Percentiles rank a stretch among this genome's conserved stretches.
Evolutionary conservation across 148 eudicot species (phyloP).

Genomic region (Gaultheria prostrata): DNA sequence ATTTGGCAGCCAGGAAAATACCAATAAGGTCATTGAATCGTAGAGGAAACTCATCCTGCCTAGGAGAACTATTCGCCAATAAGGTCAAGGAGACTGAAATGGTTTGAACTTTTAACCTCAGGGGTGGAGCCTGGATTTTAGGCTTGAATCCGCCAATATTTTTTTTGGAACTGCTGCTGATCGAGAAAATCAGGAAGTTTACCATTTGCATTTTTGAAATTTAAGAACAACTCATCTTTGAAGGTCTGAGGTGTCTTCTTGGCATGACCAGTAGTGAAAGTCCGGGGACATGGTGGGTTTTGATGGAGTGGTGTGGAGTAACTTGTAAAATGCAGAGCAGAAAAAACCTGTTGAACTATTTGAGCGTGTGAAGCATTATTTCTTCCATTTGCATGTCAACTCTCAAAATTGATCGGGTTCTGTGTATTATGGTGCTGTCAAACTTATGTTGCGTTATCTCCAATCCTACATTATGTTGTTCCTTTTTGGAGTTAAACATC

Average conservation of each 20-base stretch:
- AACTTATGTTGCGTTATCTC: neutral
- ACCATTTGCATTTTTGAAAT: neutral
- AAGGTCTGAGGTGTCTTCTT: neutral
- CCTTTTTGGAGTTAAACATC: neutral
- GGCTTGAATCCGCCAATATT: neutral
- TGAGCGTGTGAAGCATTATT: neutral
- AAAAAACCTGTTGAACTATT: neutral
- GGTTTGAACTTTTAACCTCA: neutral
- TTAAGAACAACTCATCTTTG: neutral
- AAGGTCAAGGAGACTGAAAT: neutral
- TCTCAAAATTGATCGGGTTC: neutral
- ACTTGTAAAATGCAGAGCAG: neutral
- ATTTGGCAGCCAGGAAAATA: neutral
- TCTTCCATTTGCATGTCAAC: neutral
- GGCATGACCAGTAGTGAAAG: neutral
- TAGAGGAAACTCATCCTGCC: neutral
- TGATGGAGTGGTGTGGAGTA: neutral
- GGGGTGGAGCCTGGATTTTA: neutral
- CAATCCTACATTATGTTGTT: too few species aligned
- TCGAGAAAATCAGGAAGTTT: neutral
- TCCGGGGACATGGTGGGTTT: neutral
- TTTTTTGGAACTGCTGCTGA: neutral
- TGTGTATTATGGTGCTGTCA: neutral
- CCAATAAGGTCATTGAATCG: neutral
- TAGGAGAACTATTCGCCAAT: neutral